Percentiles rank a stretch among this genome's conserved stretches.
These are phyloP conservation scores for Staphylotrichum longicolle DNA, from an alignment of 495 filamentous ascomycete genomes.

Conservation along the genomic window DNA sequence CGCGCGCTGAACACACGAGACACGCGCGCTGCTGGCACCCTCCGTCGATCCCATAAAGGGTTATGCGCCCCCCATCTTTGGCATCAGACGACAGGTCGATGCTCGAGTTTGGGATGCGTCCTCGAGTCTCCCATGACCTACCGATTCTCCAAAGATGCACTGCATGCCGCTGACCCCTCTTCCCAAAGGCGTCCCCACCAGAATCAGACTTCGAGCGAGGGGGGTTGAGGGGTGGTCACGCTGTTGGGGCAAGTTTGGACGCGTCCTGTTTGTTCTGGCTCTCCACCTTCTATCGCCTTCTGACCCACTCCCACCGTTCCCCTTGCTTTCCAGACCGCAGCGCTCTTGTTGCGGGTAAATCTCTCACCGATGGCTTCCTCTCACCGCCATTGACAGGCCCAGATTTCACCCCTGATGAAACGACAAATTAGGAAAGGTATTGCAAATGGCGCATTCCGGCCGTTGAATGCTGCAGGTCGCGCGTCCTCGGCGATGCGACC, in stretches of 20 bases:
- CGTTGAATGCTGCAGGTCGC: background rate
- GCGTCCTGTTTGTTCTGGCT: background rate
- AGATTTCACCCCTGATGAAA: slow-evolving; percentile 4
- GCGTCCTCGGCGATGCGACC: too few relatives aligned
- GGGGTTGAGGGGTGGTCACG: too few relatives aligned
- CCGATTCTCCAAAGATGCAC: background rate
- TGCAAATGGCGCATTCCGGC: slow-evolving; percentile 13
- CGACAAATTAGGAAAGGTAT: background rate
- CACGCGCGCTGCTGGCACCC: slow-evolving; percentile 27
- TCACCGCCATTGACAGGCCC: slow-evolving; percentile 14
- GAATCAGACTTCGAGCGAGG: too few relatives aligned
- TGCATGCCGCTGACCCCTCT: too few relatives aligned
- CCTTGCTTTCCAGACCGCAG: slow-evolving; percentile 9
- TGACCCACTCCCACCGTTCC: background rate
- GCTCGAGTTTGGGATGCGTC: slow-evolving; percentile 1
- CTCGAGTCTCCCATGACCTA: background rate
- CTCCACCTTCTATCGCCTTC: slow-evolving; percentile 4
- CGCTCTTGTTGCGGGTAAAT: slow-evolving; percentile 3
- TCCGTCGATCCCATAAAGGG: slow-evolving; percentile 24
- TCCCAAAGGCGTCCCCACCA: too few relatives aligned
- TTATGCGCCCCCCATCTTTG: slow-evolving; percentile 24
- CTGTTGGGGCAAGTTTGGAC: background rate
- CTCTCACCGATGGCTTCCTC: slow-evolving; percentile 10
- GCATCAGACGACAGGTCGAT: slow-evolving; percentile 20
- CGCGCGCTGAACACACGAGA: slow-evolving; percentile 32